Conservation (phyloP, 192 early-diverging fungal species). For the Anaeromyces robustus region DNA sequence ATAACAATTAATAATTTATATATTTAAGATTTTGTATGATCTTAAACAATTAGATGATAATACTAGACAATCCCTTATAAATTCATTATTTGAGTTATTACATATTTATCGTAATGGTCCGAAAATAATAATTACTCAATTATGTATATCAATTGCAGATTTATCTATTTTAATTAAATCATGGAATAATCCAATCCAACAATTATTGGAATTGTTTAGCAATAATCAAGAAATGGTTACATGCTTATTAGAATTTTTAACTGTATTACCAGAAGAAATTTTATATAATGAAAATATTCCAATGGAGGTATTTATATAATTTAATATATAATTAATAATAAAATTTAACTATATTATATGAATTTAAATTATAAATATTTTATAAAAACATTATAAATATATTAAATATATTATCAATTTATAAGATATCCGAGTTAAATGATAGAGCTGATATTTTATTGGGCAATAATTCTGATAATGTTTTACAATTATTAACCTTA, state of each 20-base stretch:
- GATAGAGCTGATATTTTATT: slow-evolving; percentile 41
- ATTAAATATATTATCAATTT: too few relatives aligned
- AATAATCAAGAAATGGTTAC: slow-evolving; percentile 36
- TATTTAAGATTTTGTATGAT: slow-evolving; percentile 56
- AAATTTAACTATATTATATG: too few relatives aligned
- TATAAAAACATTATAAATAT: too few relatives aligned
- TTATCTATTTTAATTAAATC: slow-evolving; percentile 60
- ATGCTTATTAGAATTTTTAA: slow-evolving; percentile 64
- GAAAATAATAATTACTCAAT: slow-evolving; percentile 55
- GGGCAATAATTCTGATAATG: slow-evolving; percentile 41
- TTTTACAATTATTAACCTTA: slow-evolving; percentile 52
- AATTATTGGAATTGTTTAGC: slow-evolving; percentile 57
- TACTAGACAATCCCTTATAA: slow-evolving; percentile 48
- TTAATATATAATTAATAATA: too few relatives aligned
- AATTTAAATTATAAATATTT: too few relatives aligned
- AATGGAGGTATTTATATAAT: slow-evolving; percentile 7
- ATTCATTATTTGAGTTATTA: slow-evolving; percentile 60
- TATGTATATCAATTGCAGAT: slow-evolving; percentile 70
- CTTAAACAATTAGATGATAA: slow-evolving; percentile 52
- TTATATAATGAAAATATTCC: slow-evolving; percentile 38
- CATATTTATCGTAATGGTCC: slow-evolving; percentile 33
- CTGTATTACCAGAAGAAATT: slow-evolving; percentile 77
- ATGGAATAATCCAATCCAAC: slow-evolving; percentile 66
- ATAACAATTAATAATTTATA: background rate
- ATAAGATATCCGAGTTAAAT: slow-evolving; percentile 18